phyloP scores from a whole-genome alignment of 176 grass and related monocot species.

The Ensete glaucum region DNA sequence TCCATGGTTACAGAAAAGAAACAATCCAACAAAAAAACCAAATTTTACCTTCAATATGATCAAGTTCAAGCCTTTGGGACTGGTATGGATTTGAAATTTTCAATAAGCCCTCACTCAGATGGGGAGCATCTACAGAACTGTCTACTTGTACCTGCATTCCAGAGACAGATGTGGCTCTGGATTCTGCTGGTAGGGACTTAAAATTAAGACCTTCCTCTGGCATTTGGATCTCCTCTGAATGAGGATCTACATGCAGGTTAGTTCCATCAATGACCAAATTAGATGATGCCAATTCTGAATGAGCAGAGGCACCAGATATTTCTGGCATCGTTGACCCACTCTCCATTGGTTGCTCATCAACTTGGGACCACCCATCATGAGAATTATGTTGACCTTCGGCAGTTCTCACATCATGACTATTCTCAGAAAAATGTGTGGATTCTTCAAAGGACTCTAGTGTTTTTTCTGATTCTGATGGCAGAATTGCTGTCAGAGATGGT shows the following conservation, averaged over 20 bases:
- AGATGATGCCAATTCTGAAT: neutral
- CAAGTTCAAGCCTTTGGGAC: slow-evolving; percentile 36
- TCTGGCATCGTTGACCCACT: slow-evolving; percentile 24
- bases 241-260: slow-evolving; percentile 14
- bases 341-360: slow-evolving; percentile 36
- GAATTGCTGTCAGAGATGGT: slow-evolving; percentile 30
- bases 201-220: slow-evolving; percentile 14
- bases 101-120: slow-evolving; percentile 45
- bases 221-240: slow-evolving; percentile 29
- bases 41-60: slow-evolving; percentile 51
- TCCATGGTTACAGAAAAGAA: neutral
- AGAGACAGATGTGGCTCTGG: slow-evolving; percentile 23
- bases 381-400: slow-evolving; percentile 17
- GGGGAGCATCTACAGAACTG: slow-evolving; percentile 33
- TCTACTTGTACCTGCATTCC: slow-evolving; percentile 37
- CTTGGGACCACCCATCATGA: slow-evolving; percentile 47
- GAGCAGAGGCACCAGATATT: slow-evolving; percentile 27
- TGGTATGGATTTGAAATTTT: slow-evolving; percentile 39
- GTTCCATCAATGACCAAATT: slow-evolving; percentile 26
- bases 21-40: neutral
- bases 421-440: slow-evolving; percentile 32
- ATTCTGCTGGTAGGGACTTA: slow-evolving; percentile 18
- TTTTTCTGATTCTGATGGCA: slow-evolving; percentile 32
- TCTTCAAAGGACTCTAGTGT: slow-evolving; percentile 32
- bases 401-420: slow-evolving; percentile 23